Evolutionary conservation across 2,329 filamentous ascomycete genomes (phyloP), one percentile per base, ranked within the genome.

Genomic region (Xylariaceae sp.): DNA sequence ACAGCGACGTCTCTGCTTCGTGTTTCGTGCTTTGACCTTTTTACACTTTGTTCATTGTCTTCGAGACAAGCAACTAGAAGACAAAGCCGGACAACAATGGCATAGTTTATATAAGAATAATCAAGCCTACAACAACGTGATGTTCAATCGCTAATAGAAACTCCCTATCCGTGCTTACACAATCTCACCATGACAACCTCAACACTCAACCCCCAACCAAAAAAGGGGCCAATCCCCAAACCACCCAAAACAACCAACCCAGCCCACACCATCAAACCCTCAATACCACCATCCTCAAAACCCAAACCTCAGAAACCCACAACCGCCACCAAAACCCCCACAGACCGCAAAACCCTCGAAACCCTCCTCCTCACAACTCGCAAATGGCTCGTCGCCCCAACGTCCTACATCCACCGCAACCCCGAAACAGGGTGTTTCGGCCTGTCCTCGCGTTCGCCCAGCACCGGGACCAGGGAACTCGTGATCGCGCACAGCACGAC

Each of bases 381-480:
- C 7, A 47, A 34, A 17, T 64, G 64, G 62, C 9, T 63, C 4
- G 57, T 51, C 3, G 39, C 35, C 2, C 59, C 53, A 1, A 51
- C 55, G 2, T 56, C 55, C 3, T 67, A 65, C 47, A 60, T 58
- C 47, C 18, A 67, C 17, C 51, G 58, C 2, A 65, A 68, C 35
- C 7, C 47, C 17, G 54, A 63, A 2, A 65, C 61, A 1, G 55
- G 62, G 2, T 69, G 66, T 35, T 62, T 62, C 45, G 67, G 66
- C 11, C 35, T 63, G 4, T 18, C 11, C 6, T 15, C 11, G n/a
- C 51, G 49, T n/a, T 30, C 23, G 1, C 23, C 23, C 4, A 1
- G 0, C 23, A 30, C 2, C 23, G 23, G 23, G 23, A 1, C 23
- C 23, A 3, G 57, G 1, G 55, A 65, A 34, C 34, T 68, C 6